Conservation (phyloP, 2,329 filamentous ascomycete species). For the Metarhizium album region DNA sequence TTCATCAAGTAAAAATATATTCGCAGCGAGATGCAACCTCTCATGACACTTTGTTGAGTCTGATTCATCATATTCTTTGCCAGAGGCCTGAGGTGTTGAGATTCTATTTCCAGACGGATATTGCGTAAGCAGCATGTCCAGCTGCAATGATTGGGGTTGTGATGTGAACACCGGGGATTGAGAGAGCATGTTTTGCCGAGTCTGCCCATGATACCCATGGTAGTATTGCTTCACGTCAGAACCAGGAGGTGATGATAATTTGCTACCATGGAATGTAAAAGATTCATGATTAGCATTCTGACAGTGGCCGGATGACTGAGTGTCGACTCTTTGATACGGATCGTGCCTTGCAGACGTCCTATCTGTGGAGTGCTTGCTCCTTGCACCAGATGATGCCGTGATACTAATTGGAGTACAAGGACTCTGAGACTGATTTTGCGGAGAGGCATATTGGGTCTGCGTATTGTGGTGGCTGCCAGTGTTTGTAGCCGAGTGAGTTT, state of each 20-base stretch:
- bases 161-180: constrained; percentile 36
- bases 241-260: not conserved
- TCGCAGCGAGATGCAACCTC: constrained; percentile 32
- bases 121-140: constrained; percentile 52
- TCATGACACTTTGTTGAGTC: constrained; percentile 35
- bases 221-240: constrained; percentile 25
- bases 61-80: constrained; percentile 25
- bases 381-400: constrained; percentile 15
- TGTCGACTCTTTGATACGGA: not conserved
- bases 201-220: constrained; percentile 37
- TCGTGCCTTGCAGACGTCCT: constrained; percentile 5
- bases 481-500: constrained; percentile 9
- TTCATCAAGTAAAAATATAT: constrained; percentile 51
- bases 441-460: constrained; percentile 30
- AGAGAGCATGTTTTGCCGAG: constrained; percentile 33
- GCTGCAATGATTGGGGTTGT: constrained; percentile 51
- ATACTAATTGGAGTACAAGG: constrained; percentile 37
- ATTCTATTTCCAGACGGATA: constrained; percentile 27
- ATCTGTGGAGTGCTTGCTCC: not conserved
- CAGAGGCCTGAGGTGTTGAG: constrained; percentile 21
- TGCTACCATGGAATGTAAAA: not conserved
- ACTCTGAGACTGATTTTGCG: constrained; percentile 31
- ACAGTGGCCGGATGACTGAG: constrained; percentile 18
- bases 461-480: not conserved
- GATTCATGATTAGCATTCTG: constrained; percentile 21